Percentiles rank a stretch among this genome's conserved stretches.
phyloP scores from a whole-genome alignment of 495 filamentous ascomycete species.

The Cercophora newfieldiana region DNA sequence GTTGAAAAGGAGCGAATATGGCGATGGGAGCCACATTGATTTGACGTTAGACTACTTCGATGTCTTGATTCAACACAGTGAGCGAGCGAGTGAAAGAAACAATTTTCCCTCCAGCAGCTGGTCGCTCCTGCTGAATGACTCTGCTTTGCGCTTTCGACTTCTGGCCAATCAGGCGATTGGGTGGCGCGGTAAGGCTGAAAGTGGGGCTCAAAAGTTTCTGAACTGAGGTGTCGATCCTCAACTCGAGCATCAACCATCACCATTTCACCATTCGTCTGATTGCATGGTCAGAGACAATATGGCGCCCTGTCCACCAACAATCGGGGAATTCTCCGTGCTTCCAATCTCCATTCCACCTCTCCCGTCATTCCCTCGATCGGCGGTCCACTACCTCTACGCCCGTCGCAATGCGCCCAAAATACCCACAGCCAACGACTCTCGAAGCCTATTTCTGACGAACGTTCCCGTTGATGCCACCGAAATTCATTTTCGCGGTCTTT shows the following conservation, averaged over 20 bases:
- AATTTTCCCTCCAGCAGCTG: background rate
- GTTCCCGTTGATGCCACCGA: slow-evolving; percentile 82
- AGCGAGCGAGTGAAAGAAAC: no score
- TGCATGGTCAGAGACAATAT: slow-evolving; percentile 23
- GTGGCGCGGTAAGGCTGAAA: slow-evolving; percentile 5
- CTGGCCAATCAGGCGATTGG: background rate
- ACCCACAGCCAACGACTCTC: slow-evolving; percentile 66
- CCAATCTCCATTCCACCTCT: slow-evolving; percentile 62
- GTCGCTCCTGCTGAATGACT: background rate
- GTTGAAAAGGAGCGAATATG: no score
- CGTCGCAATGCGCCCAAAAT: slow-evolving; percentile 77
- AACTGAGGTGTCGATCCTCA: background rate
- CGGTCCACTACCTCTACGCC: slow-evolving; percentile 83
- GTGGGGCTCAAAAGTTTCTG: slow-evolving; percentile 22
- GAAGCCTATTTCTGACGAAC: slow-evolving; percentile 85
- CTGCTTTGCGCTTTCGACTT: background rate
- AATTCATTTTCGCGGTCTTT: slow-evolving; percentile 70
- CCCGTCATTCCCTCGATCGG: slow-evolving; percentile 57
- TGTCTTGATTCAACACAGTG: no score
- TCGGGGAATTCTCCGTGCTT: slow-evolving; percentile 52
- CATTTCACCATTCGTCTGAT: background rate
- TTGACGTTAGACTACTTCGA: no score
- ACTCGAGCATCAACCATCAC: slow-evolving; percentile 1
- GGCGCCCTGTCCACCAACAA: slow-evolving; percentile 28
- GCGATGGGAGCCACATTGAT: no score